Evolutionary conservation across 2,329 filamentous ascomycete species (phyloP).

Genomic region (Aplosporella prunicola): DNA sequence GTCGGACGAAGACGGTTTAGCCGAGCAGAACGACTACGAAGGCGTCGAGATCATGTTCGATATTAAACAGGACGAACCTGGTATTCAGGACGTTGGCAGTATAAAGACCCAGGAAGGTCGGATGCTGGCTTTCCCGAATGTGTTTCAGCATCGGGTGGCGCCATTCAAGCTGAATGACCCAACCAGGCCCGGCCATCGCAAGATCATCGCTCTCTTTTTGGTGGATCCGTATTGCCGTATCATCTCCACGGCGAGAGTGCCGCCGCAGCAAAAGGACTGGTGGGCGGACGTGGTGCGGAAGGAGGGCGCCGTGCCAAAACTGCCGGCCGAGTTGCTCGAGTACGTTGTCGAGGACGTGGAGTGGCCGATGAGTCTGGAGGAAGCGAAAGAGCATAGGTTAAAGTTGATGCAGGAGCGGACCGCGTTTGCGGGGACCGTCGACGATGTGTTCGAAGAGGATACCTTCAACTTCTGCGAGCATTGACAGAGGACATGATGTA

Average conservation of each 20-base stretch:
- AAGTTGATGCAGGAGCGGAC: constrained; percentile 10
- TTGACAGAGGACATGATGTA: constrained; percentile 24
- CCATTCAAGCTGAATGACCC: constrained; percentile 42
- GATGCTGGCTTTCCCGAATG: constrained; percentile 47
- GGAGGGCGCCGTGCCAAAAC: neutral
- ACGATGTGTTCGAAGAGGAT: constrained; percentile 10
- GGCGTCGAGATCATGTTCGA: constrained; percentile 31
- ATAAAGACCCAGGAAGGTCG: constrained; percentile 40
- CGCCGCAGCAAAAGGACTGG: constrained; percentile 43
- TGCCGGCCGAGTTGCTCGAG: neutral
- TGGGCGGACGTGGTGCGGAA: constrained; percentile 20
- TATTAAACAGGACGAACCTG: constrained; percentile 25
- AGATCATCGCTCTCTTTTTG: constrained; percentile 50
- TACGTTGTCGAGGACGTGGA: constrained; percentile 5
- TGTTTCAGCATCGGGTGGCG: constrained; percentile 43
- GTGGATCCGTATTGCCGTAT: constrained; percentile 47
- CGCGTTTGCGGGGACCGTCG: constrained; percentile 11
- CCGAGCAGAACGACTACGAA: constrained; percentile 18
- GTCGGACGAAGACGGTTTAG: constrained; percentile 19
- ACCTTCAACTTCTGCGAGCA: constrained; percentile 16
- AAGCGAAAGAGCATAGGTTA: constrained; percentile 10
- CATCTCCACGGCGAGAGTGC: constrained; percentile 43
- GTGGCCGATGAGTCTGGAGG: constrained; percentile 12
- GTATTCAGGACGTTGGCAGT: constrained; percentile 39
- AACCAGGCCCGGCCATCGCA: constrained; percentile 45